Conservation (phyloP, 805 yeast genomes). For the Myxozyma geophila region DNA sequence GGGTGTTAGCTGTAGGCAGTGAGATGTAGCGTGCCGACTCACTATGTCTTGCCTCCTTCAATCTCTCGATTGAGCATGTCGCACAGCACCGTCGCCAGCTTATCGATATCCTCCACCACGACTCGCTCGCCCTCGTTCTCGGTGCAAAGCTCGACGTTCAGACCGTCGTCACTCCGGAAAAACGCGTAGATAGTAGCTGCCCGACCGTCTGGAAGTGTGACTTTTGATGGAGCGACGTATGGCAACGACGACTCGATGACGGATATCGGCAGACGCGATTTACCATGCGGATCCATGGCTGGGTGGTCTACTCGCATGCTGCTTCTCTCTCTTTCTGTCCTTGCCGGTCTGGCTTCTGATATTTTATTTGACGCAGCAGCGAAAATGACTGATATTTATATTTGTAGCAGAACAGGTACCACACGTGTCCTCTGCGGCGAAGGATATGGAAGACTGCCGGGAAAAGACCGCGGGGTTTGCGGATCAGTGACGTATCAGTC, state of each 20-base stretch:
- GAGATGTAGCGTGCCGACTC: background rate
- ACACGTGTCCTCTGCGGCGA: too few species aligned
- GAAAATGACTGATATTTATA: too few species aligned
- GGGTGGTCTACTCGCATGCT: slow-evolving; percentile 15
- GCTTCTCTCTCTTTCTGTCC: too few species aligned
- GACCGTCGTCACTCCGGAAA: slow-evolving; percentile 11
- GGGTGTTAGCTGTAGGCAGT: background rate
- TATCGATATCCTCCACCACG: background rate
- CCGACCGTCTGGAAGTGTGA: slow-evolving; percentile 22
- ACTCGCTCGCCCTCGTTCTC: slow-evolving; percentile 1
- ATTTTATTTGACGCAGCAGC: too few species aligned
- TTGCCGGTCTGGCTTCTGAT: background rate
- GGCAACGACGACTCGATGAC: slow-evolving; percentile 3
- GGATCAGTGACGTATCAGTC: too few species aligned
- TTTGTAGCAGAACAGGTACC: too few species aligned
- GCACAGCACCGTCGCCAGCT: slow-evolving; percentile 5
- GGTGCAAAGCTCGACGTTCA: slow-evolving; percentile 14
- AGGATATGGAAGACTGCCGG: too few species aligned
- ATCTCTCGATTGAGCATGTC: slow-evolving; percentile 65
- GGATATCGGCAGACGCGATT: background rate
- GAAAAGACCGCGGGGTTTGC: too few species aligned
- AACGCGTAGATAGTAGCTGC: slow-evolving; percentile 24
- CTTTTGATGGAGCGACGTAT: slow-evolving; percentile 13
- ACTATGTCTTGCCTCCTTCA: slow-evolving; percentile 72
- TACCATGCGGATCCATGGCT: slow-evolving; percentile 5